A percentile compares a stretch with the other conserved stretches of the same genome.
Conservation (phyloP, 805 yeast genomes). For the Sugiyamaella mastotermitis region DNA sequence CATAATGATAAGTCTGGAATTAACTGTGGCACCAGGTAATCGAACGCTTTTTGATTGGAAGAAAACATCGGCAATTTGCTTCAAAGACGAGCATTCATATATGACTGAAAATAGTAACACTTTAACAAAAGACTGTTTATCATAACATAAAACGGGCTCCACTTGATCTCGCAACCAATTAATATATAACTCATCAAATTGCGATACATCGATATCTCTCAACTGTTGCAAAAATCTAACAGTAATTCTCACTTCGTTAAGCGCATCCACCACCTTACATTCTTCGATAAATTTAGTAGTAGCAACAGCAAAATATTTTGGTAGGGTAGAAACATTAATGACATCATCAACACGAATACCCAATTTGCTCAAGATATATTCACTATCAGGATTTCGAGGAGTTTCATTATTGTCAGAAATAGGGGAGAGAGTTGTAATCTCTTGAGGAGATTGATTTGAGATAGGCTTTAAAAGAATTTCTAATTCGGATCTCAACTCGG, state of each 20-base stretch:
- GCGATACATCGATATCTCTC: constrained; percentile 16
- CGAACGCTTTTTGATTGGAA: constrained; percentile 22
- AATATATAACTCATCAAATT: constrained; percentile 19
- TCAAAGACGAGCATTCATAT: constrained; percentile 33
- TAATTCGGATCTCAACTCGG: constrained; percentile 18
- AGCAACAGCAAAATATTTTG: constrained; percentile 10
- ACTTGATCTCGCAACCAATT: constrained; percentile 27
- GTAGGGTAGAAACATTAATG: constrained; percentile 6
- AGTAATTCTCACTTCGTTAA: constrained; percentile 14
- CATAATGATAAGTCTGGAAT: constrained; percentile 16
- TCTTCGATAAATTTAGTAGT: constrained; percentile 13
- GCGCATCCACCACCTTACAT: constrained; percentile 7
- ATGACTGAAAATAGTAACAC: constrained; percentile 34
- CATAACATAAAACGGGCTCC: constrained; percentile 23
- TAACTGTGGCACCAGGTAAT: constrained; percentile 22
- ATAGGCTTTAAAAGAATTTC: constrained; percentile 16
- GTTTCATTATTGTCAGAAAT: constrained; percentile 19
- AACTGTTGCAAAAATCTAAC: constrained; percentile 19
- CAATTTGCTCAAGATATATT: constrained; percentile 1
- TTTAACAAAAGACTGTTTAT: constrained; percentile 33
- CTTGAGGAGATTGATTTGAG: constrained; percentile 13
- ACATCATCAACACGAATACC: constrained; percentile 7
- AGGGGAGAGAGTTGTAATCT: constrained; percentile 22
- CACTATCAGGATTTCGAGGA: constrained; percentile 2
- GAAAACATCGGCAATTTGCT: constrained; percentile 31